Percentiles rank a stretch among this genome's conserved stretches.
Conservation (phyloP, 176 grass and related monocot genomes). For the Urochloa ruziziensis region DNA sequence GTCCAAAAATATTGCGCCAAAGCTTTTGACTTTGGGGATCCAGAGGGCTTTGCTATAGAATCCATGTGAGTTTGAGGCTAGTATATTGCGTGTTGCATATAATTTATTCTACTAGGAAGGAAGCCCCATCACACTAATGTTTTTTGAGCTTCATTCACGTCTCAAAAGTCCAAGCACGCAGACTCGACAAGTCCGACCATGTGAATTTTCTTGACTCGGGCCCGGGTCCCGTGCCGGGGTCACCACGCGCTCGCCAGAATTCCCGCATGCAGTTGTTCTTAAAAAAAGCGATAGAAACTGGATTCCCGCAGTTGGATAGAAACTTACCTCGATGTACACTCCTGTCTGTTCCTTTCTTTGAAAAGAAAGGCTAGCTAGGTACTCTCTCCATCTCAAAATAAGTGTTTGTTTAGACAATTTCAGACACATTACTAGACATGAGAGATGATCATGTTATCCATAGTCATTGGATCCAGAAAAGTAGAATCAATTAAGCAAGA, state of each 20-base stretch:
- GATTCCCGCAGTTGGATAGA: background rate
- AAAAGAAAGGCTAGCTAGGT: too few species aligned
- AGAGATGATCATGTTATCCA: too few species aligned
- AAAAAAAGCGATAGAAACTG: too few species aligned
- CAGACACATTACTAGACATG: too few species aligned
- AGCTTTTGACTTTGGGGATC: slow-evolving; percentile 16
- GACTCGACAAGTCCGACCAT: background rate
- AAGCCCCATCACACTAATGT: background rate
- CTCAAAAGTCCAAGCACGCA: slow-evolving; percentile 5
- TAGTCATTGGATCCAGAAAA: too few species aligned
- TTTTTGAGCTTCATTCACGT: background rate
- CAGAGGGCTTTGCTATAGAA: background rate
- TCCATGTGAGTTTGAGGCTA: background rate
- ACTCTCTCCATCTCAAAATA: too few species aligned
- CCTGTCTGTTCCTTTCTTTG: background rate
- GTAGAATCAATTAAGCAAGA: too few species aligned
- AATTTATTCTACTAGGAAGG: background rate
- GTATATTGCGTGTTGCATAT: background rate
- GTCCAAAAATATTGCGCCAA: background rate
- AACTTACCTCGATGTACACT: background rate
- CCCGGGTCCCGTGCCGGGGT: background rate
- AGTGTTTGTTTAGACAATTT: too few species aligned
- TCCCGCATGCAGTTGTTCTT: too few species aligned
- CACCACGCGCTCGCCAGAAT: background rate
- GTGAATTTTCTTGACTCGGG: background rate